Conservation (phyloP, 2,329 filamentous ascomycete species). For the Hypoxylon sp. region DNA sequence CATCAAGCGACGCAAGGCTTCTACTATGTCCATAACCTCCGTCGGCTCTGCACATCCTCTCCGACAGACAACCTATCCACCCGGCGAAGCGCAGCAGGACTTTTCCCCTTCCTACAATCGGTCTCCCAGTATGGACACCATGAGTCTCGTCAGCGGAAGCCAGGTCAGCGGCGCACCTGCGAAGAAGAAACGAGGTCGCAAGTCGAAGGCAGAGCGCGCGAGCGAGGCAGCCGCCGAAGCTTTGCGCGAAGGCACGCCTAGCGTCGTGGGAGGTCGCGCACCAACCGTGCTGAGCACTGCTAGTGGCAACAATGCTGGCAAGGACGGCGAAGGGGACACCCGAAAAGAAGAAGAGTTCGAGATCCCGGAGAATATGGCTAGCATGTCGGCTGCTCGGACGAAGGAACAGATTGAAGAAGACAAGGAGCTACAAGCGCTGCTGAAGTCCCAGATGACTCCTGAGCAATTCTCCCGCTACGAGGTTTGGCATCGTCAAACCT, state of each 20-base stretch:
- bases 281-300: conserved; percentile 61
- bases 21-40: conserved; percentile 70
- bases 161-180: conserved; percentile 64
- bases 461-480: conserved; percentile 79
- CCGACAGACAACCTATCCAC: conserved; percentile 85
- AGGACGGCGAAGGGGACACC: conserved; percentile 67
- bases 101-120: conserved; percentile 70
- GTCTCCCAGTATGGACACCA: conserved; percentile 75
- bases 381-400: conserved; percentile 64
- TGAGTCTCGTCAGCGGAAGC: conserved; percentile 73
- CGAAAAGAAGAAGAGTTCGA: conserved; percentile 70
- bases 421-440: conserved; percentile 69
- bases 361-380: conserved; percentile 64
- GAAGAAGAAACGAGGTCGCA: conserved; percentile 74
- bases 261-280: conserved; percentile 61
- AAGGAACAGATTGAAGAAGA: conserved; percentile 78
- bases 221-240: conserved; percentile 63
- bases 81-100: conserved; percentile 64
- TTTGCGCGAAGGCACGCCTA: conserved; percentile 58
- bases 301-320: conserved; percentile 59
- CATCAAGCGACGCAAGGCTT: conserved; percentile 80
- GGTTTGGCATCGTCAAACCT: conserved; percentile 77
- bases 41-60: conserved; percentile 74
- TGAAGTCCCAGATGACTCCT: conserved; percentile 75
- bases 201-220: conserved; percentile 70